Evolutionary conservation across 169 alveolate species (phyloP), one percentile per base, ranked within the genome.

Genomic region (Plasmodium fragile): DNA sequence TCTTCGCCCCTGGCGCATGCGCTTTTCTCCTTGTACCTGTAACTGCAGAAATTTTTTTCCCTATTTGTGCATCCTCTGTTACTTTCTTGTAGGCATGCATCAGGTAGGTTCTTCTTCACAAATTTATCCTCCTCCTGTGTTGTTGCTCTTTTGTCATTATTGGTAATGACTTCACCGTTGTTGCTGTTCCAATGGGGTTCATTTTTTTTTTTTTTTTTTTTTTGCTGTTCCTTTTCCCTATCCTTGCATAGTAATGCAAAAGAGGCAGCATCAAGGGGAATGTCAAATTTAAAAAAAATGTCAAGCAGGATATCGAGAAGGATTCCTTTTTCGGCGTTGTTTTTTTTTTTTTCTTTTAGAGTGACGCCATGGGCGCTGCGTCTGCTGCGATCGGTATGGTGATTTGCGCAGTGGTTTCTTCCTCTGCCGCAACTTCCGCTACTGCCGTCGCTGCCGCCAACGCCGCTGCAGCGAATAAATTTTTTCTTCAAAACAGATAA

Each of bases 401-500:
- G 30, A 65, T n/a, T 65, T 22, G 13, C n/a, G 41, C 4, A 18
- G 75, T 25, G n/a, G 13, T 5, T 28, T 65, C 52, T 2, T 41
- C 52, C 72, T 4, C 13, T 7, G 75, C 3, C 16, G 36, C 32
- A 18, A 65, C 30, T 10, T 5, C 6, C 75, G 34, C 73, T 25
- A 18, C 34, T 59, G 2, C 73, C 0, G 1, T 8, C 8, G 3
- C 13, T 28, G 6, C 53, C 34, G n/a, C 53, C 34, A 4, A 16
- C 5, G 53, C 30, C 25, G 16, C 16, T 73, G 4, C 16, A 32
- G 4, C 59, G 25, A 34, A 16, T 5, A 32, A 73, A 18, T 32
- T 69, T 52, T 41, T 87, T 87, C n/a, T 72, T 87, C 52, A 77
- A 25, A 87, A 10, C 32, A 6, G 52, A 3, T 34, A 87, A 59